A percentile compares a stretch with the other conserved stretches of the same genome.
phyloP scores from a whole-genome alignment of 2,329 filamentous ascomycete species.

The Cercospora canescens region DNA sequence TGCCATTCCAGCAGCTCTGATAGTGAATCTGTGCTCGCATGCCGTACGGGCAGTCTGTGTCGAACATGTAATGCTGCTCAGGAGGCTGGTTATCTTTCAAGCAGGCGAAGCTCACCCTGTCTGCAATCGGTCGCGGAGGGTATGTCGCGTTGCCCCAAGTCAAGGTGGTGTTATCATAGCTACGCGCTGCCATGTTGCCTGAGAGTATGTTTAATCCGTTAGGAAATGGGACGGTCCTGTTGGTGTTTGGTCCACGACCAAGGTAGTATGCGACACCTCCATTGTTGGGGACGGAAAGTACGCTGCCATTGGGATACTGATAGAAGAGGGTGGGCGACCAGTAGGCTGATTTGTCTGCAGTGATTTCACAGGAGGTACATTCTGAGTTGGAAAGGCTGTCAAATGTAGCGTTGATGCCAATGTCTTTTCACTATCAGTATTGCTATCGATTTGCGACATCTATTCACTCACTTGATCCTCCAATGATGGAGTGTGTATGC shows the following conservation, averaged over 20 bases:
- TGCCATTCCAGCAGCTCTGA: slow-evolving; percentile 41
- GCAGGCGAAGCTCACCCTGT: slow-evolving; percentile 48
- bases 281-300: slow-evolving; percentile 52
- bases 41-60: slow-evolving; percentile 37
- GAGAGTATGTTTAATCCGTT: slow-evolving; percentile 69
- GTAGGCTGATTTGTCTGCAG: slow-evolving; percentile 39
- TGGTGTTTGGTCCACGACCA: slow-evolving; percentile 45
- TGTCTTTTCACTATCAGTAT: slow-evolving; percentile 43
- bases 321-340: slow-evolving; percentile 42
- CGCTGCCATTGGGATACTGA: slow-evolving; percentile 35
- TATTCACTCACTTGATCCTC: slow-evolving; percentile 36
- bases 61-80: slow-evolving; percentile 35
- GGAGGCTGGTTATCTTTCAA: slow-evolving; percentile 25
- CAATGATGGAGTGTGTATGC: slow-evolving; percentile 37
- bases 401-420: slow-evolving; percentile 63
- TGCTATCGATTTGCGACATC: neutral
- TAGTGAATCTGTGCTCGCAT: slow-evolving; percentile 41
- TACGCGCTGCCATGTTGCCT: slow-evolving; percentile 61
- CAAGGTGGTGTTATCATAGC: slow-evolving; percentile 39
- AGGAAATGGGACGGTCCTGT: slow-evolving; percentile 67
- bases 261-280: slow-evolving; percentile 78
- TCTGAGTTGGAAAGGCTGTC: slow-evolving; percentile 59
- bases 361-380: slow-evolving; percentile 45
- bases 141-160: slow-evolving; percentile 39
- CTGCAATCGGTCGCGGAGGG: slow-evolving; percentile 49